Evolutionary conservation across 164 flowering plant genomes (phyloP).

Genomic region (Cinnamomum micranthum): DNA sequence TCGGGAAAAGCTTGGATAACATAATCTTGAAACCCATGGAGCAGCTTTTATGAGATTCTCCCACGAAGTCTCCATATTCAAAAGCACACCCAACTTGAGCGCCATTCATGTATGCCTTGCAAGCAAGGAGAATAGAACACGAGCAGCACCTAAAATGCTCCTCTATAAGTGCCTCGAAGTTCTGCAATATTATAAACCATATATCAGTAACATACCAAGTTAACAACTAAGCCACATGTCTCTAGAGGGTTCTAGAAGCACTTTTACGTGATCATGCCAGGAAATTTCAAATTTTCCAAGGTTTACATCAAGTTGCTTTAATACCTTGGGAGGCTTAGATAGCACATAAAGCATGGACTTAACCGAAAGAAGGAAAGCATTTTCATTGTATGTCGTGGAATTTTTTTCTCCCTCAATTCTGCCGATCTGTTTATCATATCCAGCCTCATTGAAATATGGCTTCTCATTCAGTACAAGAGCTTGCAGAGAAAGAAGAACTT

Average conservation of each 20-base stretch:
- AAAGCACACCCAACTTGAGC: slow-evolving; percentile 47
- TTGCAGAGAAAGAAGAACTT: slow-evolving; percentile 90
- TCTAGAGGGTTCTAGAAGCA: not conserved
- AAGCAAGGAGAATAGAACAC: slow-evolving; percentile 48
- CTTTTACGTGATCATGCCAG: not conserved
- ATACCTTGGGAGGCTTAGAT: slow-evolving; percentile 86
- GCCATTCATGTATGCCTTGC: slow-evolving; percentile 77
- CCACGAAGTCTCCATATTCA: slow-evolving; percentile 9
- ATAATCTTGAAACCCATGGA: slow-evolving; percentile 87
- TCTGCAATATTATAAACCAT: slow-evolving; percentile 40
- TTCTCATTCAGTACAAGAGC: slow-evolving; percentile 90
- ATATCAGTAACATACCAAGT: not conserved
- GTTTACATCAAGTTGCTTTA: not conserved
- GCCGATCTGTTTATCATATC: slow-evolving; percentile 78
- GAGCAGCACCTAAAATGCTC: slow-evolving; percentile 60
- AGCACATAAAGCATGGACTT: slow-evolving; percentile 74
- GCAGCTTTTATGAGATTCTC: slow-evolving; percentile 28
- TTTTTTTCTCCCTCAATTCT: slow-evolving; percentile 86
- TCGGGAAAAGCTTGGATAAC: slow-evolving; percentile 73
- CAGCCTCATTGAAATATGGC: slow-evolving; percentile 95
- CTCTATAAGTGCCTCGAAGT: slow-evolving; percentile 70
- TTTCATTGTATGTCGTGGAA: slow-evolving; percentile 84
- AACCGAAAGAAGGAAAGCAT: slow-evolving; percentile 77
- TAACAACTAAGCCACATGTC: not conserved
- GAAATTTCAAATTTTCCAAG: not conserved